Conservation (phyloP, 164 flowering plant genomes). For the Tetrastigma voinierianum region DNA sequence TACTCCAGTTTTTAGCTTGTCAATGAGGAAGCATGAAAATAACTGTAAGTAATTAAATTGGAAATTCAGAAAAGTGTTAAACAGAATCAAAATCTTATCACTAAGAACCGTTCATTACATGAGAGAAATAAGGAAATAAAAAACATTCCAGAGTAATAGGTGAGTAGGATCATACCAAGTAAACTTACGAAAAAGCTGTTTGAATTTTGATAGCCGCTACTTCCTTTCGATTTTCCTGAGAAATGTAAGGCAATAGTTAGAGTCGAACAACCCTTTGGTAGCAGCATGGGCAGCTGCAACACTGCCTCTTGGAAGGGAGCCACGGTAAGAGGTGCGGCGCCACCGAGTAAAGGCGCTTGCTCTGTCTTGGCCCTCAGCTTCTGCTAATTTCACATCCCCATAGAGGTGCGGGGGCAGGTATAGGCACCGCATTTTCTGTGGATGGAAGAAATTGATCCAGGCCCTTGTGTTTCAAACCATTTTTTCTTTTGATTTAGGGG, state of each 20-base stretch:
- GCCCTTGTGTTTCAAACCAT: conserved; percentile 44
- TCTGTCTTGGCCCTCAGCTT: conserved; percentile 65
- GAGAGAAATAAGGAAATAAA: background rate
- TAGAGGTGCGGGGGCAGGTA: conserved; percentile 15
- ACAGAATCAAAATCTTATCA: too few species aligned
- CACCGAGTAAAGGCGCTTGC: conserved; percentile 70
- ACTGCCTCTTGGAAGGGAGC: conserved; percentile 87
- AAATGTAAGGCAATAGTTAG: conserved; percentile 33
- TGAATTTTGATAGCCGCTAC: conserved; percentile 76
- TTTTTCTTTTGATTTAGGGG: conserved; percentile 55
- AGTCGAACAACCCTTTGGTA: conserved; percentile 75
- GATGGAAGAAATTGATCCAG: conserved; percentile 19
- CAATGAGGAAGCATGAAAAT: too few species aligned
- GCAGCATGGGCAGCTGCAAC: conserved; percentile 88
- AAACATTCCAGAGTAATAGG: background rate
- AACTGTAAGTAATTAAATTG: too few species aligned
- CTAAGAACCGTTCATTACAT: background rate
- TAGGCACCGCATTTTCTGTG: conserved; percentile 16
- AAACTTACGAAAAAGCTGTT: conserved; percentile 76
- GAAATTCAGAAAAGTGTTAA: too few species aligned
- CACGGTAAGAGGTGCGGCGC: conserved; percentile 83
- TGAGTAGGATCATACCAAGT: conserved; percentile 43
- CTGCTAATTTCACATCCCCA: conserved; percentile 45
- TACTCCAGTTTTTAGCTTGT: too few species aligned
- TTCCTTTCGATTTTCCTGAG: conserved; percentile 65